phyloP scores from a whole-genome alignment of 1,139 yeast genomes.

The Saccharomyces pastorianus region DNA sequence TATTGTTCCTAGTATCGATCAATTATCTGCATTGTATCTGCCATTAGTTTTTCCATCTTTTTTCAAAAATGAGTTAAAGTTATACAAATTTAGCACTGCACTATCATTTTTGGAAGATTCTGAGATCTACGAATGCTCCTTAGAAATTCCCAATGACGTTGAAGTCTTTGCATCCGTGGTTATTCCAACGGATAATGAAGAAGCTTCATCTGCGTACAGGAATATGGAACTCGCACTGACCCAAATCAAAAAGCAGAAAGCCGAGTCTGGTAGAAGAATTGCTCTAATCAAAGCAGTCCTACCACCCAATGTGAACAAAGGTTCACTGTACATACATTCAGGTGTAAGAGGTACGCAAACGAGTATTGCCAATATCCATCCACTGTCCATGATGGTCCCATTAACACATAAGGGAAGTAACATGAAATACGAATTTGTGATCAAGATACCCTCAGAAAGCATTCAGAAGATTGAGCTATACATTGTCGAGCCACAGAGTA shows the following conservation, averaged over 20 bases:
- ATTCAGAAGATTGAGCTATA: slow-evolving; percentile 69
- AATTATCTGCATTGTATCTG: slow-evolving; percentile 65
- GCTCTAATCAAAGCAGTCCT: slow-evolving; percentile 75
- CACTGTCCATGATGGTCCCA: slow-evolving; percentile 70
- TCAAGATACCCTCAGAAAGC: slow-evolving; percentile 63
- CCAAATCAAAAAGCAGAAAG: slow-evolving; percentile 66
- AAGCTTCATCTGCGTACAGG: slow-evolving; percentile 14
- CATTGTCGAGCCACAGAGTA: slow-evolving; percentile 76
- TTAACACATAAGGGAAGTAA: slow-evolving; percentile 64
- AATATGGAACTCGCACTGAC: slow-evolving; percentile 55
- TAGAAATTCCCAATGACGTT: slow-evolving; percentile 60
- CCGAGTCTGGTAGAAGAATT: slow-evolving; percentile 40
- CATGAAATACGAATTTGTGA: slow-evolving; percentile 57
- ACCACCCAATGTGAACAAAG: slow-evolving; percentile 60
- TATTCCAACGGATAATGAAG: slow-evolving; percentile 14
- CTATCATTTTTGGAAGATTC: slow-evolving; percentile 62
- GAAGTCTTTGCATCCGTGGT: slow-evolving; percentile 45
- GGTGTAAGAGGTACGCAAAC: slow-evolving; percentile 59
- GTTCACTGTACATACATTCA: slow-evolving; percentile 68
- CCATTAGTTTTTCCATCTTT: slow-evolving; percentile 85
- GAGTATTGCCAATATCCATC: slow-evolving; percentile 54
- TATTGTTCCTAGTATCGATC: slow-evolving; percentile 75
- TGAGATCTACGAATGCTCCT: slow-evolving; percentile 71
- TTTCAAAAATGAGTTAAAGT: slow-evolving; percentile 47
- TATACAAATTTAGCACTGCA: slow-evolving; percentile 69